phyloP scores from a whole-genome alignment of 2,329 filamentous ascomycete genomes.

The Rasamsonia emersonii region DNA sequence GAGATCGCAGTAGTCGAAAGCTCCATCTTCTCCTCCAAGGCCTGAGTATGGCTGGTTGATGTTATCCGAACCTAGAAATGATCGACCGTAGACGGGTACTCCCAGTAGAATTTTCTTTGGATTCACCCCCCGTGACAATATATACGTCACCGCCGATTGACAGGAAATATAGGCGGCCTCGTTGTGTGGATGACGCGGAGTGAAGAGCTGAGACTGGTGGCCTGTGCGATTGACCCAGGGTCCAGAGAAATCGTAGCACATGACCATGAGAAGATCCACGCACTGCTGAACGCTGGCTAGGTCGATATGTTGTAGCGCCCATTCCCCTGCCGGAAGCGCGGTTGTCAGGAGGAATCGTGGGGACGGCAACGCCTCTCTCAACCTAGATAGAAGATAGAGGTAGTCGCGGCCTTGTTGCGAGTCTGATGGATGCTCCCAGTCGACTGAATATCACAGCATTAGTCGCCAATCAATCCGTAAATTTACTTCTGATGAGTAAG shows the following conservation, averaged over 20 bases:
- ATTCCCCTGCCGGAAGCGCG: slow-evolving; percentile 59
- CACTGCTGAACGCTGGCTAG: slow-evolving; percentile 54
- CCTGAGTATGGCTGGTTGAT: slow-evolving; percentile 53
- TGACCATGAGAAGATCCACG: slow-evolving; percentile 68
- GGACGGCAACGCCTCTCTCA: slow-evolving; percentile 59
- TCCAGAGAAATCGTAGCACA: slow-evolving; percentile 72
- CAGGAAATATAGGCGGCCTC: slow-evolving; percentile 52
- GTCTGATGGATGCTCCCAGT: slow-evolving; percentile 69
- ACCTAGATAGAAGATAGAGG: slow-evolving; percentile 55
- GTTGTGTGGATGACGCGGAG: slow-evolving; percentile 45
- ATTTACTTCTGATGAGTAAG: not conserved
- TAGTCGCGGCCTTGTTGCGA: slow-evolving; percentile 61
- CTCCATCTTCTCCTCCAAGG: slow-evolving; percentile 54
- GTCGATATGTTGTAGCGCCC: slow-evolving; percentile 61
- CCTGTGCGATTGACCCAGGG: slow-evolving; percentile 60
- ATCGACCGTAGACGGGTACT: slow-evolving; percentile 66
- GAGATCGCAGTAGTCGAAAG: slow-evolving; percentile 65
- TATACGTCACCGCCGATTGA: slow-evolving; percentile 57
- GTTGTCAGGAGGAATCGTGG: slow-evolving; percentile 63
- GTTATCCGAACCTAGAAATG: slow-evolving; percentile 58
- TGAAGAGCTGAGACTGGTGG: slow-evolving; percentile 68
- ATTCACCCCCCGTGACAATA: slow-evolving; percentile 58
- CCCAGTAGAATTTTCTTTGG: slow-evolving; percentile 65
- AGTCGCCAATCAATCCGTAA: not conserved
- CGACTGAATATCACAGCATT: slow-evolving; percentile 45